phyloP scores from a whole-genome alignment of 2,329 filamentous ascomycete genomes.

The Proliferodiscus dingleyae region DNA sequence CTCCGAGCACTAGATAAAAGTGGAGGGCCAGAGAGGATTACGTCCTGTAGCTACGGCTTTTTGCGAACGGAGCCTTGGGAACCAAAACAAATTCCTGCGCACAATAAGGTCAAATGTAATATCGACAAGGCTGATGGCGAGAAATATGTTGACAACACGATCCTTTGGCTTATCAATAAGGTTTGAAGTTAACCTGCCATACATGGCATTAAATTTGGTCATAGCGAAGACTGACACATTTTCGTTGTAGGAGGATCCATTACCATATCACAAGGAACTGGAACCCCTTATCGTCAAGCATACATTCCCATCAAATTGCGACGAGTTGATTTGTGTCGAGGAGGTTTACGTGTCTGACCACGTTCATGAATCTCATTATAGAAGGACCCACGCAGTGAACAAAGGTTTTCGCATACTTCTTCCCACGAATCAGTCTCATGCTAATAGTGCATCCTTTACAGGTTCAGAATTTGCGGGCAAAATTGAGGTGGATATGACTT shows the following conservation, averaged over 20 bases:
- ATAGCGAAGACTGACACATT: too few relatives aligned
- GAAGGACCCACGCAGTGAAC: conserved; percentile 9
- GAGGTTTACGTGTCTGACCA: conserved; percentile 12
- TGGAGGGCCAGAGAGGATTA: conserved; percentile 12
- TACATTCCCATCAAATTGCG: conserved; percentile 3
- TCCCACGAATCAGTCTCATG: not conserved
- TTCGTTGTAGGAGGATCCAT: too few relatives aligned
- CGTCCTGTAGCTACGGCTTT: conserved; percentile 11
- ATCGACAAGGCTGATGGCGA: conserved; percentile 11
- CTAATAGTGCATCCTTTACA: not conserved
- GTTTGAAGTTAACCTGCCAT: too few relatives aligned
- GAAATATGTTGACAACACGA: conserved; percentile 11
- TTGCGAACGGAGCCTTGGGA: conserved; percentile 7
- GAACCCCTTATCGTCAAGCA: conserved; percentile 4
- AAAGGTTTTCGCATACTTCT: conserved; percentile 7
- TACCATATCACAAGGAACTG: conserved; percentile 3
- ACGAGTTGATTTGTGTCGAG: conserved; percentile 9
- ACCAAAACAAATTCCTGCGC: conserved; percentile 3
- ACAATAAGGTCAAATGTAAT: not conserved
- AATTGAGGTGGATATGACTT: conserved; percentile 16
- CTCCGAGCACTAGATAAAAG: conserved; percentile 16
- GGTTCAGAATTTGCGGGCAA: conserved; percentile 7
- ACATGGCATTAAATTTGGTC: too few relatives aligned
- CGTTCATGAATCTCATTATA: conserved; percentile 13
- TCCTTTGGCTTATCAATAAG: conserved; percentile 13